Percentiles rank a stretch among this genome's conserved stretches.
Conservation (phyloP, 2,329 filamentous ascomycete genomes). For the Claviceps sp. region DNA sequence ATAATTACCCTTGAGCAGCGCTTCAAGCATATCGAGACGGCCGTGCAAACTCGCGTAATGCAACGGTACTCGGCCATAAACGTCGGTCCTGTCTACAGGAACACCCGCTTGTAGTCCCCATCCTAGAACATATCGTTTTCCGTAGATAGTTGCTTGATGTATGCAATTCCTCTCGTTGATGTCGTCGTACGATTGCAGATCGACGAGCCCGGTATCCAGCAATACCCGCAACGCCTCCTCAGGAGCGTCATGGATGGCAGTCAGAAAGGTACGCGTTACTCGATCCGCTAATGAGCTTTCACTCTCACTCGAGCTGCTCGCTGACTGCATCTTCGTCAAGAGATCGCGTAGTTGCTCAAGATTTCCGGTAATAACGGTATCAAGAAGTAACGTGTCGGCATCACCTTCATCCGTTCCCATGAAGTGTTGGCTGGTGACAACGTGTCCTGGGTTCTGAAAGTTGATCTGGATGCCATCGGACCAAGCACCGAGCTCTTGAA, state of each 20-base stretch:
- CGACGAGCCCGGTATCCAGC: constrained; percentile 67
- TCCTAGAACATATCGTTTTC: constrained; percentile 63
- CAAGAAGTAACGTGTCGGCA: constrained; percentile 74
- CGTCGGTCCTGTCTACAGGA: constrained; percentile 68
- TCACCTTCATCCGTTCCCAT: constrained; percentile 76
- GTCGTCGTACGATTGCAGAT: constrained; percentile 88
- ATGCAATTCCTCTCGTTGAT: constrained; percentile 96
- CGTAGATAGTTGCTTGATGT: constrained; percentile 93
- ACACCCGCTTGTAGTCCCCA: constrained; percentile 65
- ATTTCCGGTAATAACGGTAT: constrained; percentile 76
- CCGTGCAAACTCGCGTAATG: constrained; percentile 97
- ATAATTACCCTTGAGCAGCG: constrained; percentile 48
- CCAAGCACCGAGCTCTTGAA: constrained; percentile 92
- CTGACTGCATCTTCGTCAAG: constrained; percentile 54
- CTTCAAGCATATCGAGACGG: constrained; percentile 67
- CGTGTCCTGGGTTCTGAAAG: constrained; percentile 54
- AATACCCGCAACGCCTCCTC: constrained; percentile 63
- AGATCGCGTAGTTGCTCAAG: constrained; percentile 66
- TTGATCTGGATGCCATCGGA: constrained; percentile 89
- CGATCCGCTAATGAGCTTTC: constrained; percentile 52
- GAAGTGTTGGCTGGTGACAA: constrained; percentile 52
- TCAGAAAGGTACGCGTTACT: constrained; percentile 79
- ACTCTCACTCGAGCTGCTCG: constrained; percentile 40
- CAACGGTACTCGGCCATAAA: constrained; percentile 84
- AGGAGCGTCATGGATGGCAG: constrained; percentile 76